Base-by-base conservation (phyloP, 2,329 filamentous ascomycete genomes). In the Epichloe typhina region DNA sequence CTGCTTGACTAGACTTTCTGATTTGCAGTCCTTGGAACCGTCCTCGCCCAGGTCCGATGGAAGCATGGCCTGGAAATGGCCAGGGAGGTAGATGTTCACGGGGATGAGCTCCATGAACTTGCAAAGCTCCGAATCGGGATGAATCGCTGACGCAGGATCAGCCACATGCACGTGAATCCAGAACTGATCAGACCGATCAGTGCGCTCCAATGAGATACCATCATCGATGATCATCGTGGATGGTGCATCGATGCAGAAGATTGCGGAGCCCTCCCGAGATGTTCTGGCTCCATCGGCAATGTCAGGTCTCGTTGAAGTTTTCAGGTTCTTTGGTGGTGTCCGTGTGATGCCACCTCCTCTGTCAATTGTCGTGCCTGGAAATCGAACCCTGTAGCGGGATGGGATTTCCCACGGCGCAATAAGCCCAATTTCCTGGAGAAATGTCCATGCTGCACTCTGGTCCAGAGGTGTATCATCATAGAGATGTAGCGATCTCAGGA, bases 131-230 rank as follows among this genome's bases (percentile, higher is more conserved):
- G 80, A 79, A 21, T 78, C 70, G 17, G 79, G 77, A 19, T 69
- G 59, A 55, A 93, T 79, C 52, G 79, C 77, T 5, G 87, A 86
- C 2, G 84, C 83, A 8, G 86, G 86, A 59, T 93, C 88, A 13
- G 88, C 87, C 41, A 86, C 76, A 62, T 93, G 87, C 35, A 88
- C 67, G 60, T 89, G 86, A 33, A 91, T 70, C 87, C 87, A 93
- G 59, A 78, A 80, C 56, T 84, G 73, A 47, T 72, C 62, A 19
- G 72, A 54, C 17, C 64, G 69, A 4, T 71, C 66, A 1, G 82
- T 76, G 44, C 66, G 63, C 60, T 88, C 82, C 7, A 93, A 61
- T 1, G 86, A 91, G 8, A 94, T 67, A 1, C 83, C 87, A 61
- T 94, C 87, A 57, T 94, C 87, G 52, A 93, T 84, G 57, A 91